Evolutionary conservation across 495 filamentous ascomycete genomes (phyloP).

Genomic region (Collariella sp.): DNA sequence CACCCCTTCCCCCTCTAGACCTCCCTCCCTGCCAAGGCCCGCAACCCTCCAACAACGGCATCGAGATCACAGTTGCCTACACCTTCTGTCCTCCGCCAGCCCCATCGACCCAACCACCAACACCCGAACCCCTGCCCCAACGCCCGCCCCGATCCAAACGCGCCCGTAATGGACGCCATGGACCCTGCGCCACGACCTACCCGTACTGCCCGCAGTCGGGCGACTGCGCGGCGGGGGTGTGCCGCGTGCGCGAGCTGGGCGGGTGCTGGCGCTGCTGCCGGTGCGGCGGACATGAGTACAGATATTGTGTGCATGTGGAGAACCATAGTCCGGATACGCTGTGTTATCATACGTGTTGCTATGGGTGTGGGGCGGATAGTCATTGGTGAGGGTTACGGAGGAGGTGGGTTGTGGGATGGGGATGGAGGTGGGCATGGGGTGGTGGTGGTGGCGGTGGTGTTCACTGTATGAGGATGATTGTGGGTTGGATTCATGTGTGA

Average conservation of each 20-base stretch:
- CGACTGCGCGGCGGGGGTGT: conserved; percentile 36
- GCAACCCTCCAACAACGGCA: background rate
- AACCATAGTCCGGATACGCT: conserved; percentile 40
- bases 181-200: conserved; percentile 22
- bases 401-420: background rate
- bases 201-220: conserved; percentile 30
- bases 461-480: background rate
- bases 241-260: conserved; percentile 35
- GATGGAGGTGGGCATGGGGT: background rate
- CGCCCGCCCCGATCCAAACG: no score
- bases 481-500: background rate
- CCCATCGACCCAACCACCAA: background rate
- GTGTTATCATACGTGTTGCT: conserved; percentile 31
- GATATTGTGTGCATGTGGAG: conserved; percentile 29
- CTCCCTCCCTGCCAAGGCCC: conserved; percentile 29
- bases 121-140: background rate
- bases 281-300: conserved; percentile 33
- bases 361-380: conserved; percentile 13
- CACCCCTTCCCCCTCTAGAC: conserved; percentile 22
- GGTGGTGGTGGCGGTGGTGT: background rate
- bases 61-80: conserved; percentile 37
- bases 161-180: no score
- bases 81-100: conserved; percentile 23
- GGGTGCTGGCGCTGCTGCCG: conserved; percentile 39
- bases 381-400: background rate